Evolutionary conservation across 345 rosid species (phyloP).

Genomic region (Physaria fendleri): DNA sequence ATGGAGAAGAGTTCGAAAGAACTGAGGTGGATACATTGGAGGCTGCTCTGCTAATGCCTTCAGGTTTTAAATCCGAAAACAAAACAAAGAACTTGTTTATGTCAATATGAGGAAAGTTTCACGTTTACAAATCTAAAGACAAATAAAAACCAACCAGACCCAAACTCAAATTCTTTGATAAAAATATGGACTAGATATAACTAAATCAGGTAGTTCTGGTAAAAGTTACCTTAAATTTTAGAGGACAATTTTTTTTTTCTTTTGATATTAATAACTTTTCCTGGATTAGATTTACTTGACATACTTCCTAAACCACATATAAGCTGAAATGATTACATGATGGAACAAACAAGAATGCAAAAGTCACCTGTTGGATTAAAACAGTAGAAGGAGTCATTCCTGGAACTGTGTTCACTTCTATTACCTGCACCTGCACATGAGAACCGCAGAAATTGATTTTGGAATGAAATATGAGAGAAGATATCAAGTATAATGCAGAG

Average conservation of each 20-base stretch:
- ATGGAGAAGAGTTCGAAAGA: slow-evolving; percentile 78
- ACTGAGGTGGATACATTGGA: slow-evolving; percentile 68
- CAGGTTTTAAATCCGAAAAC: slow-evolving; percentile 7
- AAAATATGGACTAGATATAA: background rate
- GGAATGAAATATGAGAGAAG: background rate
- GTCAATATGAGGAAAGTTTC: background rate
- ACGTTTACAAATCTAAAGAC: background rate
- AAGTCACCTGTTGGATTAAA: slow-evolving; percentile 77
- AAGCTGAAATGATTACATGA: background rate
- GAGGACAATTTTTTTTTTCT: background rate
- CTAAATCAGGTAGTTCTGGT: background rate
- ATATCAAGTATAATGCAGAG: background rate
- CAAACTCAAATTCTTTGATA: background rate
- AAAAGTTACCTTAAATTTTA: background rate
- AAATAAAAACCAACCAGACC: background rate
- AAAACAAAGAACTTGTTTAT: slow-evolving; percentile 4
- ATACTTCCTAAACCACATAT: slow-evolving; percentile 1
- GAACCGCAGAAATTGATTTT: background rate
- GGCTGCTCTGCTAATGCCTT: slow-evolving; percentile 87
- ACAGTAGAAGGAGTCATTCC: slow-evolving; percentile 99
- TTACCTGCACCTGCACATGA: slow-evolving; percentile 60
- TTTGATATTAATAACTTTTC: background rate
- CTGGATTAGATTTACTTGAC: background rate
- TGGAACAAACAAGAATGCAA: background rate
- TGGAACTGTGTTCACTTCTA: slow-evolving; percentile 90